Percentiles rank a stretch among this genome's conserved stretches.
These are phyloP conservation scores for Mallotus japonicus DNA, from an alignment of 441 rosid genomes.

Conservation along the genomic window DNA sequence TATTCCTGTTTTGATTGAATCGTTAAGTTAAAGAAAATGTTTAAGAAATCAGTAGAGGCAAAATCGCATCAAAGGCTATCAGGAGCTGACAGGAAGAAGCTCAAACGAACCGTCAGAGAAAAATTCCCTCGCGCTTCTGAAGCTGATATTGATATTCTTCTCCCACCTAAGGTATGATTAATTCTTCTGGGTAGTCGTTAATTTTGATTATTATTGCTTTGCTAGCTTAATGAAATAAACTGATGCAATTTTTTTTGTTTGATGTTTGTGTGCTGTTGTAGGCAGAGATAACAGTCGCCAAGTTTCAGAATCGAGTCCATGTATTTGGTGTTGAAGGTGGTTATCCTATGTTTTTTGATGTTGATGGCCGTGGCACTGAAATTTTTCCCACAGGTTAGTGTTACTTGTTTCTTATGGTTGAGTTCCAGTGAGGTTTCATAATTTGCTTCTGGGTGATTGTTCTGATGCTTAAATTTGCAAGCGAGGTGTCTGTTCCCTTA, in stretches of 20 bases:
- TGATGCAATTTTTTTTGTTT: background rate
- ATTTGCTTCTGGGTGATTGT: too few relatives aligned
- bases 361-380: slow-evolving; percentile 85
- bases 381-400: slow-evolving; percentile 73
- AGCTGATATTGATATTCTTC: slow-evolving; percentile 60
- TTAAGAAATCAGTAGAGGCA: slow-evolving; percentile 89
- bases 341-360: slow-evolving; percentile 78
- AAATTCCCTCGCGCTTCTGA: slow-evolving; percentile 69
- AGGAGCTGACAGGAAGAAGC: slow-evolving; percentile 91
- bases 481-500: too few relatives aligned
- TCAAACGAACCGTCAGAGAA: slow-evolving; percentile 61
- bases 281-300: slow-evolving; percentile 80
- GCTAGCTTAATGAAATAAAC: too few relatives aligned
- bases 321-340: slow-evolving; percentile 80
- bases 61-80: slow-evolving; percentile 90
- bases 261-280: slow-evolving; percentile 24
- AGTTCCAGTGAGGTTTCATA: too few relatives aligned
- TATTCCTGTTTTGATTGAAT: too few relatives aligned
- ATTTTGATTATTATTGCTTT: too few relatives aligned
- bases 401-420: too few relatives aligned
- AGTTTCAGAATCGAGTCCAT: slow-evolving; percentile 77
- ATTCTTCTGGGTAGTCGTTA: background rate
- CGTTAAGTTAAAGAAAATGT: slow-evolving; percentile 40
- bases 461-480: too few relatives aligned
- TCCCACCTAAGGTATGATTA: slow-evolving; percentile 69